Percentiles rank a stretch among this genome's conserved stretches.
These are phyloP conservation scores for Cicer arietinum DNA, from an alignment of 306 rosid genomes.

Conservation along the genomic window DNA sequence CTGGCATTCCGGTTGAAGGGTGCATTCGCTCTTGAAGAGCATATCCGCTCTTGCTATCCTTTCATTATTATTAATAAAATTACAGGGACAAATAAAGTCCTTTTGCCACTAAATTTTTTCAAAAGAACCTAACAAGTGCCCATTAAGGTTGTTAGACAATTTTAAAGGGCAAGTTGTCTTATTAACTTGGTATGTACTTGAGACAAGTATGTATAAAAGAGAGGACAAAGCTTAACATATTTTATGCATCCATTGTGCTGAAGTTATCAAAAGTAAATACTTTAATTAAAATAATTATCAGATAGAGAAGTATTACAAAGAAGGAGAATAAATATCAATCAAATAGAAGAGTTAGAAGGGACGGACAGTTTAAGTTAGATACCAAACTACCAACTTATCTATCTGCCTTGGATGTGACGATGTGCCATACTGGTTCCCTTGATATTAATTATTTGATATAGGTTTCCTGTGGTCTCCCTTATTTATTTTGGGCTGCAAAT, in stretches of 20 bases:
- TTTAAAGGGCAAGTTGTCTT: slow-evolving; percentile 1
- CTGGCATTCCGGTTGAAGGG: too few relatives aligned
- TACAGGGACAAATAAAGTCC: too few relatives aligned
- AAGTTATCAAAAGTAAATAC: slow-evolving; percentile 26
- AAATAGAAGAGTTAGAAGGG: neutral
- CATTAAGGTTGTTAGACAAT: slow-evolving; percentile 13
- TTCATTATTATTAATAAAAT: too few relatives aligned
- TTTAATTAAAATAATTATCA: neutral
- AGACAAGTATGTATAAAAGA: slow-evolving; percentile 16
- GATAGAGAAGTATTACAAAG: slow-evolving; percentile 6
- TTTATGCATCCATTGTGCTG: slow-evolving; percentile 35
- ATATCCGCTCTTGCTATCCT: too few relatives aligned
- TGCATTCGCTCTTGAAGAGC: too few relatives aligned
- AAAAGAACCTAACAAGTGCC: neutral
- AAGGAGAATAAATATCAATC: slow-evolving; percentile 28
- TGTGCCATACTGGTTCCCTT: slow-evolving; percentile 33
- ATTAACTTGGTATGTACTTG: slow-evolving; percentile 28
- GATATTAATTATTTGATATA: slow-evolving; percentile 8
- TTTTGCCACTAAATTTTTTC: too few relatives aligned
- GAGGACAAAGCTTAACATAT: slow-evolving; percentile 5
- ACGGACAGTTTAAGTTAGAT: slow-evolving; percentile 11
- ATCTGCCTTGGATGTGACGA: slow-evolving; percentile 38
- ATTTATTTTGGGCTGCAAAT: slow-evolving; percentile 7
- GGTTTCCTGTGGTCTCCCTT: slow-evolving; percentile 19
- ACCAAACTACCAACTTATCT: slow-evolving; percentile 1